Evolutionary conservation across 768 basidiomycete genomes (phyloP).

Genomic region (Serendipita vermifera): DNA sequence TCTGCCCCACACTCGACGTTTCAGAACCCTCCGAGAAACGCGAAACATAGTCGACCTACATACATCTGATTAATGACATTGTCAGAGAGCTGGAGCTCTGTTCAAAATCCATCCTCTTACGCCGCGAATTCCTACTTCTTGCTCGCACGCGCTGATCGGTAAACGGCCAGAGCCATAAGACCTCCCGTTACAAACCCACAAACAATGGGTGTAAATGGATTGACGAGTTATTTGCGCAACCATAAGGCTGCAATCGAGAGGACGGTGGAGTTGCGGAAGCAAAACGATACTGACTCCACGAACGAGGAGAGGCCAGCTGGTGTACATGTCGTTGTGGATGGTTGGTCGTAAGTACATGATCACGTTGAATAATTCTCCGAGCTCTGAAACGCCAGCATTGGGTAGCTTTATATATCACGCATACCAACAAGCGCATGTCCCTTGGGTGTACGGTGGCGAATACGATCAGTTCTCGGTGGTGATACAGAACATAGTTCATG

Average conservation of each 20-base stretch:
- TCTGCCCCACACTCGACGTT: no score
- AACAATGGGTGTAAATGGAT: conserved; percentile 42
- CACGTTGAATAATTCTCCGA: conserved; percentile 7
- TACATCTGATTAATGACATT: no score
- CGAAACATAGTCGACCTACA: no score
- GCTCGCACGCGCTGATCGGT: no score
- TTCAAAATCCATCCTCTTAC: no score
- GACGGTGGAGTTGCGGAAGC: conserved; percentile 23
- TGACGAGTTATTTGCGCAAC: conserved; percentile 40
- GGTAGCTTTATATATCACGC: conserved; percentile 64
- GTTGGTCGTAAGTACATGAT: conserved; percentile 87
- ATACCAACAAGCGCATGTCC: conserved; percentile 43
- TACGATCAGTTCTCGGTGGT: conserved; percentile 43
- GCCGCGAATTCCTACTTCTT: no score
- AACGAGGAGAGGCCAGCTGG: conserved; percentile 5
- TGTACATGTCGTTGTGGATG: conserved; percentile 59
- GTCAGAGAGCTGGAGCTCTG: no score
- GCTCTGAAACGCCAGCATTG: background rate
- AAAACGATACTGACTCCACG: background rate
- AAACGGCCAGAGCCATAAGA: no score
- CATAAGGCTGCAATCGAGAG: conserved; percentile 30
- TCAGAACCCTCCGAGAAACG: no score
- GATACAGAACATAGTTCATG: conserved; percentile 39
- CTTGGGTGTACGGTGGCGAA: conserved; percentile 84
- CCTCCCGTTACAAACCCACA: no score